phyloP scores from a whole-genome alignment of 1,284 basidiomycete species.

The Trichosporon coremiiforme region DNA sequence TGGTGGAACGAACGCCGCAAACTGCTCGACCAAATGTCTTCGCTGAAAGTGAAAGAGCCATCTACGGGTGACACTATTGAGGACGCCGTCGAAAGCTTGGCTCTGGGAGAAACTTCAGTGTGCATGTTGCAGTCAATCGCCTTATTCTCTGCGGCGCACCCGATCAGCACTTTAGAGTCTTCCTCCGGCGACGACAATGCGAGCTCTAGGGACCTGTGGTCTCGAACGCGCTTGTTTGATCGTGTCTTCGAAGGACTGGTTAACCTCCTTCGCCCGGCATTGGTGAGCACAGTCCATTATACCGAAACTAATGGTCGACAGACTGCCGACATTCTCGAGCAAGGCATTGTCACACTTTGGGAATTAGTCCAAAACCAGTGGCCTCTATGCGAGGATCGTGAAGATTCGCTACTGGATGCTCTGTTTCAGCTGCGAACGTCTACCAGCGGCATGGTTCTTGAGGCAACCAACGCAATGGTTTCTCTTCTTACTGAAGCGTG shows the following conservation, averaged over 20 bases:
- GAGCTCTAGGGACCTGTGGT: constrained; percentile 35
- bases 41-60: constrained; percentile 27
- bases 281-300: background rate
- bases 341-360: constrained; percentile 48
- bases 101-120: constrained; percentile 27
- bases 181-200: constrained; percentile 22
- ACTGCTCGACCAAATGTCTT: constrained; percentile 39
- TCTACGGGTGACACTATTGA: constrained; percentile 27
- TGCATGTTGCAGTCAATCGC: constrained; percentile 43
- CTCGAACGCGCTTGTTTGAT: constrained; percentile 38
- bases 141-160: constrained; percentile 39
- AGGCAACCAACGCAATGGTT: constrained; percentile 49
- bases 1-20: constrained; percentile 50
- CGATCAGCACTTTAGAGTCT: constrained; percentile 23
- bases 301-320: constrained; percentile 22
- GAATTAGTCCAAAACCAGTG: constrained; percentile 53
- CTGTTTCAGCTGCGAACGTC: constrained; percentile 44
- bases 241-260: constrained; percentile 41
- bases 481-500: constrained; percentile 45
- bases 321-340: constrained; percentile 40
- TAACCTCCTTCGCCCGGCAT: background rate
- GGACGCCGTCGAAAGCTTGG: constrained; percentile 35
- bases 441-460: constrained; percentile 41
- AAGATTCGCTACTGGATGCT: constrained; percentile 41
- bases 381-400: constrained; percentile 45